phyloP scores from a whole-genome alignment of 2,329 filamentous ascomycete species.

The Talaromyces islandicus region DNA sequence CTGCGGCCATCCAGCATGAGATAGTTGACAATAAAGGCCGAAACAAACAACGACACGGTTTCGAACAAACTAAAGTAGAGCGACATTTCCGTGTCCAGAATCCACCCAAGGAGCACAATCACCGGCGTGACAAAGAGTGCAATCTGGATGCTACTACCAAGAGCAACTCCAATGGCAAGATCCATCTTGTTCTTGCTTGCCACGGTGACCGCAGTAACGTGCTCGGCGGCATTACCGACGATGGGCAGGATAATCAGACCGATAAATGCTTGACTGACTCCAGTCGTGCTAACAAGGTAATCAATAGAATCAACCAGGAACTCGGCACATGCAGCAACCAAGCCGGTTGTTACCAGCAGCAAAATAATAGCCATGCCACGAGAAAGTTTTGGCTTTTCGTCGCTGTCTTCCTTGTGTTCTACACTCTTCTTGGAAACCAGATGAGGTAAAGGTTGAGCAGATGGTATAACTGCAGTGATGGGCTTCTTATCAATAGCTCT shows the following conservation, averaged over 20 bases:
- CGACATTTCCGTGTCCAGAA: slow-evolving; percentile 62
- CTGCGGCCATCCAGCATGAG: slow-evolving; percentile 77
- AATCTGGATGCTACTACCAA: slow-evolving; percentile 67
- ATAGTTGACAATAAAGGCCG: slow-evolving; percentile 81
- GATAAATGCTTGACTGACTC: slow-evolving; percentile 60
- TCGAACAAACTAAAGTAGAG: slow-evolving; percentile 86
- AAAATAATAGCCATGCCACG: slow-evolving; percentile 51
- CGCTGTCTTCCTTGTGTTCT: slow-evolving; percentile 35
- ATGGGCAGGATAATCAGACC: slow-evolving; percentile 68
- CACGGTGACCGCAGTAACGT: slow-evolving; percentile 66
- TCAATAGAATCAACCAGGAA: slow-evolving; percentile 65
- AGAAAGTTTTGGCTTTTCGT: slow-evolving; percentile 24
- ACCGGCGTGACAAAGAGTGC: slow-evolving; percentile 65
- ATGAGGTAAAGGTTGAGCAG: slow-evolving; percentile 19
- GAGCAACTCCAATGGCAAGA: slow-evolving; percentile 64
- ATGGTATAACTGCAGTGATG: slow-evolving; percentile 11
- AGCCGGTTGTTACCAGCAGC: slow-evolving; percentile 56
- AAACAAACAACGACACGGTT: slow-evolving; percentile 79
- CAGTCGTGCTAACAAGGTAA: slow-evolving; percentile 52
- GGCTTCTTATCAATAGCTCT: slow-evolving; percentile 39
- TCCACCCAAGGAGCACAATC: slow-evolving; percentile 67
- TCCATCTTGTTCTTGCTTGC: slow-evolving; percentile 74
- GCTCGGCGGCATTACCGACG: slow-evolving; percentile 67
- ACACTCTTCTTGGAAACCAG: slow-evolving; percentile 30
- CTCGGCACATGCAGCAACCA: slow-evolving; percentile 64